These are phyloP conservation scores for Teratosphaeria viscida DNA, from an alignment of 2,329 filamentous ascomycete genomes.

Conservation along the genomic window DNA sequence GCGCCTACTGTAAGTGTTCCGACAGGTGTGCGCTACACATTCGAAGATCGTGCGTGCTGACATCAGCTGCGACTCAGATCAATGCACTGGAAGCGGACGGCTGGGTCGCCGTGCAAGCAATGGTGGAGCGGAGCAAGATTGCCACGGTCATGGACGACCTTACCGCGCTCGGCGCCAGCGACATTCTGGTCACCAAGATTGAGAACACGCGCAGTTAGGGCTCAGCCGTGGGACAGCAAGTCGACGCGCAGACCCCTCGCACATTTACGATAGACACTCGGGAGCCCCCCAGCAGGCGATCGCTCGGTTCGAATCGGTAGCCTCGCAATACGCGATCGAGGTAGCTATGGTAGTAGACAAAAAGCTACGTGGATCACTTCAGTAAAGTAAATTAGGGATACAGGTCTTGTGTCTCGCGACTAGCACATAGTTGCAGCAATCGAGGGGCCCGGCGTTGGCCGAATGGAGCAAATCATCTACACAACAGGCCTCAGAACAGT, in stretches of 20 bases:
- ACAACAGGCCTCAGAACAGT: neutral
- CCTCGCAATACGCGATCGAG: neutral
- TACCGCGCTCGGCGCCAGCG: slow-evolving; percentile 63
- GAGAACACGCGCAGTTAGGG: slow-evolving; percentile 54
- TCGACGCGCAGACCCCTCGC: neutral
- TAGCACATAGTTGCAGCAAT: neutral
- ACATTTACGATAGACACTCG: neutral
- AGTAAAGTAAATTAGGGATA: neutral
- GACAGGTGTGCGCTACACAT: neutral
- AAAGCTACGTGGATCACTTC: neutral
- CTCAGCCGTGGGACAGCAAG: neutral
- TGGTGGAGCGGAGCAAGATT: slow-evolving; percentile 83
- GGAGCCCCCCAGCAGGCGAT: neutral
- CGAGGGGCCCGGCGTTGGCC: no score
- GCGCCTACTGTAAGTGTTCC: slow-evolving; percentile 55
- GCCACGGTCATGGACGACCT: slow-evolving; percentile 81
- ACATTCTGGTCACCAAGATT: slow-evolving; percentile 78
- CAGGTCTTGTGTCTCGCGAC: neutral
- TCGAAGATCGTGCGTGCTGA: neutral
- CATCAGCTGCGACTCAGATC: slow-evolving; percentile 31
- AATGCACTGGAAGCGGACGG: slow-evolving; percentile 78
- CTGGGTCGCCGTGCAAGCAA: slow-evolving; percentile 89
- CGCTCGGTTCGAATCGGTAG: neutral
- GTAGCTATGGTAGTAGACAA: neutral
- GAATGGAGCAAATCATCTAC: neutral